phyloP scores from a whole-genome alignment of 495 filamentous ascomycete species.

The Podospora appendiculata region DNA sequence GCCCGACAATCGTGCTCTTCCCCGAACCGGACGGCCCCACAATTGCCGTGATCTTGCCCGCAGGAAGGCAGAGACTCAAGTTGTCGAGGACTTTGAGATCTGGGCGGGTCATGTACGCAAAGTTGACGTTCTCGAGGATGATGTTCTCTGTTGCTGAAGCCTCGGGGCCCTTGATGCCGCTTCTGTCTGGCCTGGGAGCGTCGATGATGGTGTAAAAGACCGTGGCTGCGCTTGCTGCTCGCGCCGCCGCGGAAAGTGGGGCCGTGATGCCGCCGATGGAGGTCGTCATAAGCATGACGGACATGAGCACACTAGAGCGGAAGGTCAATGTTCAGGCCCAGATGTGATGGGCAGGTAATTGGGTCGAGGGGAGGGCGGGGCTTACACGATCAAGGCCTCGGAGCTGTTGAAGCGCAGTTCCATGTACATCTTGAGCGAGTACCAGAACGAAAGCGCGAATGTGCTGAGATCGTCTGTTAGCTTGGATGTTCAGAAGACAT shows the following conservation, averaged over 20 bases:
- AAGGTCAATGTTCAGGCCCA: too few relatives aligned
- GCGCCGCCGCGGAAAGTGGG: conserved; percentile 41
- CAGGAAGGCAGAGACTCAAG: conserved; percentile 50
- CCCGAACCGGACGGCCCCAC: conserved; percentile 72
- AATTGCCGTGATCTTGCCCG: conserved; percentile 79
- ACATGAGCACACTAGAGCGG: conserved; percentile 40
- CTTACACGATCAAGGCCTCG: conserved; percentile 44
- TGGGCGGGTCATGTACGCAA: conserved; percentile 58
- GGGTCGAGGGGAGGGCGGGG: not conserved
- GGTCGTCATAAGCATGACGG: conserved; percentile 49
- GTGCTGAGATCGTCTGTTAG: conserved; percentile 15
- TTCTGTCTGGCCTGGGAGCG: conserved; percentile 36
- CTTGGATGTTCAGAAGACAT: too few relatives aligned
- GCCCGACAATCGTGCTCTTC: conserved; percentile 57
- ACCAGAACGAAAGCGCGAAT: conserved; percentile 41
- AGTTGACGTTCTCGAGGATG: conserved; percentile 49
- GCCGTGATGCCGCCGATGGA: conserved; percentile 42
- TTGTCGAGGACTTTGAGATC: conserved; percentile 48
- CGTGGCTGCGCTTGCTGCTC: conserved; percentile 45
- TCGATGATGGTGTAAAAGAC: conserved; percentile 53
- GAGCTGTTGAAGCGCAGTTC: conserved; percentile 16
- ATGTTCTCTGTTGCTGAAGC: conserved; percentile 46
- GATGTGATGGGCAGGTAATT: not conserved
- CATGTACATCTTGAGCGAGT: conserved; percentile 26
- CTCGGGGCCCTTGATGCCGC: conserved; percentile 38